Base-by-base conservation (phyloP, 2,329 filamentous ascomycete genomes). In the Phyllosticta ampelicida region DNA sequence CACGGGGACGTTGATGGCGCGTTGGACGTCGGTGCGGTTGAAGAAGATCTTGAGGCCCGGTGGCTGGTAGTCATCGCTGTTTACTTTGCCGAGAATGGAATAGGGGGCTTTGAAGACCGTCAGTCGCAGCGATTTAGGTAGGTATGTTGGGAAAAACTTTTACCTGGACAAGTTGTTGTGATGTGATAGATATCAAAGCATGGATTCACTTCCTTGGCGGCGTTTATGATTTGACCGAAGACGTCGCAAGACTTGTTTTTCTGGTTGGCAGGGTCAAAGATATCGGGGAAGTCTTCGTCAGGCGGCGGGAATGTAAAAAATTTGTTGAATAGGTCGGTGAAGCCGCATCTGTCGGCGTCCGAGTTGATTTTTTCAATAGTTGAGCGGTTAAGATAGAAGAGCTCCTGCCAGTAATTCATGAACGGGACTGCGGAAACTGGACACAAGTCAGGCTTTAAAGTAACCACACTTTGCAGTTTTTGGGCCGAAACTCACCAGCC, bases 101-200 rank as follows among this genome's bases (percentile, higher is more conserved):
- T 65, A 74, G 1, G 68, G 71, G 55, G 70, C 68, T 0, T 44
- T n/a, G 16, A 5, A n/a, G n/a, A n/a, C 13, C 13, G 13, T 44
- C 36, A 44, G 13, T 44, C 4, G 1, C 4, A 5, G 5, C 30
- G 11, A 16, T 8, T 18, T n/a, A n/a, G n/a, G n/a, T n/a, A n/a
- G n/a, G n/a, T n/a, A n/a, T n/a, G n/a, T n/a, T n/a, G n/a, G 77
- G 77, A 64, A 78, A 80, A 16, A 71, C 73, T 20, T 73, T 51
- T 51, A 51, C 26, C n/a, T 18, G 56, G 56, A 62, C 74, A 76
- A 19, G 67, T 67, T 5, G 65, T 63, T 2, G 67, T 71, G 60
- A 77, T 75, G 63, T 77, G 71, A 63, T 79, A 78, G 54, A 76
- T 71, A 65, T 79, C 77, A 70, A 78, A 79, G 67, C 77, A 79